phyloP scores from a whole-genome alignment of 345 rosid genomes.

The Viola odorata region DNA sequence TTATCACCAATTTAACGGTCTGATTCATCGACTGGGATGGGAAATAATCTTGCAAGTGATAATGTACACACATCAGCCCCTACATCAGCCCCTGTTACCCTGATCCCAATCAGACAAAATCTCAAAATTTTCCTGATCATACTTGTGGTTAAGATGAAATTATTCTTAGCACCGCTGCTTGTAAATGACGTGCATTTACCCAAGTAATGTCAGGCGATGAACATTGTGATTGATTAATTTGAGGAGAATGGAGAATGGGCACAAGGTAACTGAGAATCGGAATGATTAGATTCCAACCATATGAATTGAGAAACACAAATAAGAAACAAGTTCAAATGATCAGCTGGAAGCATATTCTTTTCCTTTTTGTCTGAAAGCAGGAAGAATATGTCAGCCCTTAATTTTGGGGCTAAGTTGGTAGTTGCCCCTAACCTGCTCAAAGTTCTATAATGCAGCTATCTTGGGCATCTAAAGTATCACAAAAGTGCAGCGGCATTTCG shows the following conservation, averaged over 20 bases:
- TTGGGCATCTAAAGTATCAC: too few species aligned
- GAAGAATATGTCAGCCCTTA: too few species aligned
- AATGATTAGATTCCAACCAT: neutral
- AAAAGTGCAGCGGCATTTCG: too few species aligned
- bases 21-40: slow-evolving; percentile 74
- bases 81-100: neutral
- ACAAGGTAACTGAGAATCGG: neutral
- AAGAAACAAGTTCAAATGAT: neutral
- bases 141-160: too few species aligned
- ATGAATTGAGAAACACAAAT: slow-evolving; percentile 5
- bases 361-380: too few species aligned
- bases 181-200: neutral
- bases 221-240: neutral
- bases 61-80: neutral
- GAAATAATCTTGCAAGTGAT: slow-evolving; percentile 64
- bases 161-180: neutral
- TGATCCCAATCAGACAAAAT: neutral
- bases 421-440: neutral
- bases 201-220: neutral
- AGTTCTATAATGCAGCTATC: neutral
- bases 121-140: too few species aligned
- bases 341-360: neutral
- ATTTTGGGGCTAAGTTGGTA: neutral
- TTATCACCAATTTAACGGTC: slow-evolving; percentile 60
- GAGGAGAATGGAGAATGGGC: too few species aligned